These are phyloP conservation scores for Ophiostoma angusticollis DNA, from an alignment of 2,329 filamentous ascomycete genomes.

Conservation along the genomic window DNA sequence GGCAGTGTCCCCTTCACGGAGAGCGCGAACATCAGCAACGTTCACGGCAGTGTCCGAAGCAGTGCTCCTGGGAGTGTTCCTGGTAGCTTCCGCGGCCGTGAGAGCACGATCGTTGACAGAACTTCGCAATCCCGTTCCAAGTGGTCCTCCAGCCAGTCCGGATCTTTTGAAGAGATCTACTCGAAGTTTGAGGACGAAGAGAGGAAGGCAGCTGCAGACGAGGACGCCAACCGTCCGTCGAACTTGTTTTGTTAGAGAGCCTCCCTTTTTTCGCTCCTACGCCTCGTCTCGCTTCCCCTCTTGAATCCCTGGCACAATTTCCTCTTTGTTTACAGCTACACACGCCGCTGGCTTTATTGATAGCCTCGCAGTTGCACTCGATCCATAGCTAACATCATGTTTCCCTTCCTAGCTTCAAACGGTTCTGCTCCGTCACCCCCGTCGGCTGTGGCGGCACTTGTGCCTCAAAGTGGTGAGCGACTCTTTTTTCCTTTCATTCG, in stretches of 20 bases:
- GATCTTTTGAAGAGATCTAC: conserved; percentile 36
- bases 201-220: neutral
- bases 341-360: neutral
- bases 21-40: conserved; percentile 16
- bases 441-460: conserved; percentile 29
- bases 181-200: conserved; percentile 14
- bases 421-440: conserved; percentile 25
- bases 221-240: neutral
- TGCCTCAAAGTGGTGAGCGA: conserved; percentile 19
- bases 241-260: conserved; percentile 3
- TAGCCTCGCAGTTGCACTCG: too few relatives aligned
- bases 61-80: neutral
- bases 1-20: conserved; percentile 23
- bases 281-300: too few relatives aligned
- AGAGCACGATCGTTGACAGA: conserved; percentile 39
- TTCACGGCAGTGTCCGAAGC: neutral
- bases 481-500: neutral
- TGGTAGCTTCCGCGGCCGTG: neutral
- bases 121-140: conserved; percentile 12
- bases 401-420: conserved; percentile 25
- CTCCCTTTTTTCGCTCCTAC: neutral
- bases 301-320: neutral
- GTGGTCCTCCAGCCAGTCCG: conserved; percentile 29
- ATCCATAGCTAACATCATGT: conserved; percentile 23
- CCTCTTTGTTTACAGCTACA: neutral